A percentile compares a stretch with the other conserved stretches of the same genome.
Conservation (phyloP, 768 basidiomycete species). For the Gautieria morchelliformis region DNA sequence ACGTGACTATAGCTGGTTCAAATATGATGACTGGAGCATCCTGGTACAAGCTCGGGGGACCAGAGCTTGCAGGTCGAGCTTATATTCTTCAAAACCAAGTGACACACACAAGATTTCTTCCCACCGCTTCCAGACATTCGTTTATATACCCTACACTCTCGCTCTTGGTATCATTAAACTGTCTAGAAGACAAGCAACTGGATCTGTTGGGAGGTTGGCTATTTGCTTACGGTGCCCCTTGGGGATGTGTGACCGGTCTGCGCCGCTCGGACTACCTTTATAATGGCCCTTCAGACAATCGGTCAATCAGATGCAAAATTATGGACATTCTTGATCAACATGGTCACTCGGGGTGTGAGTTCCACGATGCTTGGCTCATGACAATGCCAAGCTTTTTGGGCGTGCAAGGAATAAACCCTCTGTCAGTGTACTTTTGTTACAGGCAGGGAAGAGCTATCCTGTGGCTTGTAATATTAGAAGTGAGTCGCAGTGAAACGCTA, state of each 20-base stretch:
- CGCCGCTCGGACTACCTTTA: conserved; percentile 37
- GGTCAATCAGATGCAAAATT: conserved; percentile 34
- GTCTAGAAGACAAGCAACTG: conserved; percentile 36
- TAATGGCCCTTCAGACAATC: conserved; percentile 11
- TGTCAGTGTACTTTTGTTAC: conserved; percentile 63
- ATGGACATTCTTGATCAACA: conserved; percentile 23
- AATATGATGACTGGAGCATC: background rate
- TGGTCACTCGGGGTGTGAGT: conserved; percentile 15
- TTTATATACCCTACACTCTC: conserved; percentile 56
- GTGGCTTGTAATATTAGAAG: conserved; percentile 48
- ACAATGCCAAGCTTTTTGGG: conserved; percentile 66
- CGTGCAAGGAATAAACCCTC: conserved; percentile 60
- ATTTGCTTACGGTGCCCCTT: conserved; percentile 43
- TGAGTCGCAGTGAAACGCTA: conserved; percentile 16
- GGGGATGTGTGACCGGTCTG: conserved; percentile 37
- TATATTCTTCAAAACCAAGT: conserved; percentile 46
- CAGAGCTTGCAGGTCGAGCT: conserved; percentile 13
- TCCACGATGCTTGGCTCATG: conserved; percentile 59
- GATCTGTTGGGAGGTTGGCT: conserved; percentile 40
- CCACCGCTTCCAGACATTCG: conserved; percentile 35
- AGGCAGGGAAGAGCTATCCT: conserved; percentile 19
- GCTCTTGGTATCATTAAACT: conserved; percentile 45
- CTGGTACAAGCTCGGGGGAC: background rate
- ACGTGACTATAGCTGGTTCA: too few relatives aligned
- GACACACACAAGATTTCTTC: conserved; percentile 44